phyloP scores from a whole-genome alignment of 177 flowering plant species.

The Telopea speciosissima region DNA sequence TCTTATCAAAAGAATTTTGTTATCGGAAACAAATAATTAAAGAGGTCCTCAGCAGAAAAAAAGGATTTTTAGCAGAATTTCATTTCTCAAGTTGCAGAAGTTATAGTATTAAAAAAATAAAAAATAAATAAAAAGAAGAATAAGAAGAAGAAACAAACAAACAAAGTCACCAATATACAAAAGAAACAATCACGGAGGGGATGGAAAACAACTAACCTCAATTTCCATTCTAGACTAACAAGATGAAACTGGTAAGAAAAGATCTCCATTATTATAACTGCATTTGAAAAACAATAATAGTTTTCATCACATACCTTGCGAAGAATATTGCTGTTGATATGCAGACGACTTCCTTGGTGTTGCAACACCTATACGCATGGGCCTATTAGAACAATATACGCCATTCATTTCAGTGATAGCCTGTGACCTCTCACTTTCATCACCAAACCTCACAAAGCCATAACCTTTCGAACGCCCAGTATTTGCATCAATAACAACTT shows the following conservation, averaged over 20 bases:
- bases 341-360: constrained; percentile 87
- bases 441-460: constrained; percentile 97
- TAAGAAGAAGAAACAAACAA: too few relatives aligned
- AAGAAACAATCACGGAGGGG: too few relatives aligned
- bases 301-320: constrained; percentile 43
- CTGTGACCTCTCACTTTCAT: constrained; percentile 72
- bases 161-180: too few relatives aligned
- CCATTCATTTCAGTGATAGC: constrained; percentile 98
- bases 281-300: constrained; percentile 2
- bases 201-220: too few relatives aligned
- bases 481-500: constrained; percentile 90
- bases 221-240: neutral
- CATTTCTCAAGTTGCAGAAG: too few relatives aligned
- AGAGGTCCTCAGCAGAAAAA: too few relatives aligned
- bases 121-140: too few relatives aligned
- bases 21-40: too few relatives aligned
- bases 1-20: too few relatives aligned
- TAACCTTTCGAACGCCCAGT: constrained; percentile 97
- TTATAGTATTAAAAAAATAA: too few relatives aligned
- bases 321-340: constrained; percentile 57
- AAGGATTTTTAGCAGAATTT: too few relatives aligned
- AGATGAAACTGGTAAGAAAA: neutral
- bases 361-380: constrained; percentile 92
- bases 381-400: constrained; percentile 76
- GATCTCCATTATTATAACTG: neutral